phyloP scores from a whole-genome alignment of 2,329 filamentous ascomycete genomes.

The Stagonosporopsis cucurbitacearum region DNA sequence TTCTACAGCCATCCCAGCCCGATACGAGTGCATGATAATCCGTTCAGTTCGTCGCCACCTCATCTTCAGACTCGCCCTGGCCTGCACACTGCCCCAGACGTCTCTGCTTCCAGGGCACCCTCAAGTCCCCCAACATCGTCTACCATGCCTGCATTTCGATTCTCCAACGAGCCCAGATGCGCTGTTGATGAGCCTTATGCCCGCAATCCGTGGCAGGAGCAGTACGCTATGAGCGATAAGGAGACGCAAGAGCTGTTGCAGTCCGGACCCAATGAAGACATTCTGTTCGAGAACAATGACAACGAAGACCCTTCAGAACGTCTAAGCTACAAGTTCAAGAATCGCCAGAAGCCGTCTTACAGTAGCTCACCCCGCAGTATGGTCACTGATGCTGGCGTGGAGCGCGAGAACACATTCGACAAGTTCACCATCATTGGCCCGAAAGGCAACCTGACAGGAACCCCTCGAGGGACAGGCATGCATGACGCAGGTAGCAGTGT shows the following conservation, averaged over 20 bases:
- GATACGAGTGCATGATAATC: slow-evolving; percentile 27
- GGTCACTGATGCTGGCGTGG: slow-evolving; percentile 4
- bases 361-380: slow-evolving; percentile 13
- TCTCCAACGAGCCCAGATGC: slow-evolving; percentile 3
- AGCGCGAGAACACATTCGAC: slow-evolving; percentile 45
- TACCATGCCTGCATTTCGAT: slow-evolving; percentile 27
- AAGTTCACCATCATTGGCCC: slow-evolving; percentile 44
- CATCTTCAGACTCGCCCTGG: slow-evolving; percentile 18
- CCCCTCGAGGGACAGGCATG: slow-evolving; percentile 45
- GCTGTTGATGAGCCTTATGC: slow-evolving; percentile 22
- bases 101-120: slow-evolving; percentile 7
- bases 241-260: slow-evolving; percentile 43
- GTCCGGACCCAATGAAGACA: slow-evolving; percentile 47
- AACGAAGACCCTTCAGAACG: background rate
- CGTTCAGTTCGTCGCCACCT: slow-evolving; percentile 43
- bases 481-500: slow-evolving; percentile 49
- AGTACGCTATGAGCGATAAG: slow-evolving; percentile 40
- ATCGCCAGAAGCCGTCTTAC: background rate
- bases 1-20: slow-evolving; percentile 37
- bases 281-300: slow-evolving; percentile 34
- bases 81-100: slow-evolving; percentile 15
- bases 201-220: slow-evolving; percentile 28
- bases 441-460: slow-evolving; percentile 48
- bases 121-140: slow-evolving; percentile 25
- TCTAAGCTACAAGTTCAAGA: slow-evolving; percentile 7